These are phyloP conservation scores for Helicocarpus griseus DNA, from an alignment of 2,329 filamentous ascomycete genomes.

Conservation along the genomic window DNA sequence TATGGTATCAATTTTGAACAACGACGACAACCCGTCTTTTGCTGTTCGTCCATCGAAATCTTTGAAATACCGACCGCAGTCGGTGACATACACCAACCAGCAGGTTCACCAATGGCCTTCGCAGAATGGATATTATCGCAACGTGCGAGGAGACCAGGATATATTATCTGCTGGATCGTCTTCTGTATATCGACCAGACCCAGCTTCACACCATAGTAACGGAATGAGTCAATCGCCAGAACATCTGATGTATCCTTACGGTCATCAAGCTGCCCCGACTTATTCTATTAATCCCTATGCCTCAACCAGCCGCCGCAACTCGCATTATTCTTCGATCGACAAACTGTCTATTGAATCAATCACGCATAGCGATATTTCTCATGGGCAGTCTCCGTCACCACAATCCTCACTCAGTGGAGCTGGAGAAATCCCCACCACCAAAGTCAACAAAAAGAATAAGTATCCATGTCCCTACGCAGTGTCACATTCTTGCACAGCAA, in stretches of 20 bases:
- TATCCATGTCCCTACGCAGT: conserved; percentile 56
- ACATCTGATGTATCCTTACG: background rate
- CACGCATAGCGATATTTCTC: background rate
- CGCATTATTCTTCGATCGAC: background rate
- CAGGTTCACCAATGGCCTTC: conserved; percentile 5
- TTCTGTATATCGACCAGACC: background rate
- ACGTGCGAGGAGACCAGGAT: conserved; percentile 3
- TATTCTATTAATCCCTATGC: background rate
- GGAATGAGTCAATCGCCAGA: background rate
- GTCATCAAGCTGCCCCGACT: background rate
- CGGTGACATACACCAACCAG: conserved; percentile 5
- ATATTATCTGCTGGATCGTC: background rate
- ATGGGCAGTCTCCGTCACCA: conserved; percentile 20
- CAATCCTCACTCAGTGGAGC: conserved; percentile 17
- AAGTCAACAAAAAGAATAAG: conserved; percentile 46
- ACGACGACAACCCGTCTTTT: conserved; percentile 39
- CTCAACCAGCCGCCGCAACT: background rate
- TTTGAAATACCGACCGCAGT: conserved; percentile 1
- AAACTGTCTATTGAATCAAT: background rate
- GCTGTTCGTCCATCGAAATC: conserved; percentile 26
- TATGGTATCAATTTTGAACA: conserved; percentile 38
- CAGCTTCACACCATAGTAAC: background rate
- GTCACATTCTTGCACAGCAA: conserved; percentile 49
- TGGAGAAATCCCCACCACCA: conserved; percentile 15
- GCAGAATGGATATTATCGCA: conserved; percentile 3